Evolutionary conservation across 2,329 filamentous ascomycete species (phyloP).

Genomic region (Colletotrichum sp.): DNA sequence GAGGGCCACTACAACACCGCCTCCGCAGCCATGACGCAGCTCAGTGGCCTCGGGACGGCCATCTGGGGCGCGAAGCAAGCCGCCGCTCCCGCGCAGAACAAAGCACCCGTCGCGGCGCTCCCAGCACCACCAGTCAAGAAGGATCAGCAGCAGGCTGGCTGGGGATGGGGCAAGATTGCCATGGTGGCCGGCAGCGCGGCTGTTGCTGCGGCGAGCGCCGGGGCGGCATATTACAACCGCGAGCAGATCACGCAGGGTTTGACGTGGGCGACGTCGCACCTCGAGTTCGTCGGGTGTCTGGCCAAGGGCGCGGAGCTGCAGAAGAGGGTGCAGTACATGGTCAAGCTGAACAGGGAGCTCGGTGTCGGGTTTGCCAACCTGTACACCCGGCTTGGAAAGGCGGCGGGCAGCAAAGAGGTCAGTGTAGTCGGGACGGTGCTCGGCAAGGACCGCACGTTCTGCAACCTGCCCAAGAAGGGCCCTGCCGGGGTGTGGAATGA

Average conservation of each 20-base stretch:
- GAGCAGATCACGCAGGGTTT: slow-evolving; percentile 80
- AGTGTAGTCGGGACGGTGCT: slow-evolving; percentile 63
- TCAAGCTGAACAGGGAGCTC: slow-evolving; percentile 67
- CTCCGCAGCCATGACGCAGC: slow-evolving; percentile 71
- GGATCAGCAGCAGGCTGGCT: slow-evolving; percentile 44
- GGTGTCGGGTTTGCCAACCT: slow-evolving; percentile 83
- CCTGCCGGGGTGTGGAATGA: slow-evolving; percentile 66
- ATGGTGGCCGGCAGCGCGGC: slow-evolving; percentile 86
- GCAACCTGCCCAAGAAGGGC: slow-evolving; percentile 72
- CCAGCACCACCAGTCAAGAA: slow-evolving; percentile 38
- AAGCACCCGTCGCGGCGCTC: slow-evolving; percentile 38
- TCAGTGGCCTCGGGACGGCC: slow-evolving; percentile 69
- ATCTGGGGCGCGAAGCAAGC: slow-evolving; percentile 65
- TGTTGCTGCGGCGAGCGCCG: slow-evolving; percentile 80
- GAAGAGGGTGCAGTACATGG: slow-evolving; percentile 72
- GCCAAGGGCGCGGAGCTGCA: slow-evolving; percentile 83
- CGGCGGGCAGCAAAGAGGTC: slow-evolving; percentile 60
- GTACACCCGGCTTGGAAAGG: slow-evolving; percentile 82
- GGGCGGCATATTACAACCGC: slow-evolving; percentile 85
- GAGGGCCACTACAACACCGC: slow-evolving; percentile 83
- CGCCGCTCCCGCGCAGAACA: slow-evolving; percentile 28
- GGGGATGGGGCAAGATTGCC: slow-evolving; percentile 88
- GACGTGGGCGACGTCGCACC: slow-evolving; percentile 85
- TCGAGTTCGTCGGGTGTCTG: slow-evolving; percentile 92
- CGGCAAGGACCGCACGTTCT: slow-evolving; percentile 83